These are phyloP conservation scores for Marasmius oreades DNA, from an alignment of 1,284 basidiomycete genomes.

Conservation along the genomic window DNA sequence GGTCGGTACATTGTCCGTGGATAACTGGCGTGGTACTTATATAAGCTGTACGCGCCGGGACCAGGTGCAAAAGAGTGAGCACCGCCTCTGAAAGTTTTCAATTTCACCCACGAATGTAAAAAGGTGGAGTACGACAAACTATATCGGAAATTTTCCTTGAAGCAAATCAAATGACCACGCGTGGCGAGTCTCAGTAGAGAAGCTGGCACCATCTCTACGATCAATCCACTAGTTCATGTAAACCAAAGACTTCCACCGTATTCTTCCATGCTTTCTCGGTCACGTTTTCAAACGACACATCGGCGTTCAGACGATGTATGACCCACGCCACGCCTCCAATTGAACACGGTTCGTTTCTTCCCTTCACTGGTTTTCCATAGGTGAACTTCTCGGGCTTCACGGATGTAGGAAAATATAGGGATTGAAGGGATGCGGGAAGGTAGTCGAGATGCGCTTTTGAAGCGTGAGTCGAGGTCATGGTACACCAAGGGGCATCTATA, in stretches of 20 bases:
- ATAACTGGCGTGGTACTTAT: too few species aligned
- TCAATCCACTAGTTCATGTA: conserved; percentile 33
- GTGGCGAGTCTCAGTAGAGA: too few species aligned
- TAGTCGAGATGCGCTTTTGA: conserved; percentile 56
- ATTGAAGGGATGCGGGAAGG: conserved; percentile 46
- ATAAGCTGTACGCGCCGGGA: too few species aligned
- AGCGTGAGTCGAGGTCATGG: conserved; percentile 74
- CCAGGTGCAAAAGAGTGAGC: too few species aligned
- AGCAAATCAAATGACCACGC: too few species aligned
- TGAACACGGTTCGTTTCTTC: conserved; percentile 77
- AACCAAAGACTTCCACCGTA: conserved; percentile 58
- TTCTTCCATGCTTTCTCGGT: conserved; percentile 65
- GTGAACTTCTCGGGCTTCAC: conserved; percentile 70
- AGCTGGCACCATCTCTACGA: neutral
- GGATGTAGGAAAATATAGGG: conserved; percentile 50
- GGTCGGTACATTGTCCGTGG: too few species aligned
- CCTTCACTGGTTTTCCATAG: conserved; percentile 68
- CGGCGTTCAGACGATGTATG: conserved; percentile 51
- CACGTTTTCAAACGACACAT: conserved; percentile 56
- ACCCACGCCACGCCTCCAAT: conserved; percentile 80
- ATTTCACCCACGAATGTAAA: too few species aligned
- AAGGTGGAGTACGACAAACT: too few species aligned
- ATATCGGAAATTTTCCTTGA: too few species aligned
- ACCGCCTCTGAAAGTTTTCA: too few species aligned
- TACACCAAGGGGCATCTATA: conserved; percentile 83